Conservation (phyloP, 2,329 filamentous ascomycete genomes). For the Fusarium denticulatum region DNA sequence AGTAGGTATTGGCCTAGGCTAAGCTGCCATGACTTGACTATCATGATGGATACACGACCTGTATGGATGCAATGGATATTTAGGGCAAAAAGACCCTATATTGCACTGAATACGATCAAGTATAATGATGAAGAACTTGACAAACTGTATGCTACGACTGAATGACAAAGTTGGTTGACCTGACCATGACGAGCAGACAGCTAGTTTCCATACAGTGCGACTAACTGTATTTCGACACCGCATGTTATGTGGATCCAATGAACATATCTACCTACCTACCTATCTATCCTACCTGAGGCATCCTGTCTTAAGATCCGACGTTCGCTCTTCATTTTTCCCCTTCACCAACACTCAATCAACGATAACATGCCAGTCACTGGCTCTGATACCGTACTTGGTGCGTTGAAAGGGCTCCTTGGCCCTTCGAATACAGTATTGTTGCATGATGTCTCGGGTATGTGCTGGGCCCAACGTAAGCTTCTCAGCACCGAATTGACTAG, state of each 20-base stretch:
- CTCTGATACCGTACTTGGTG: not conserved
- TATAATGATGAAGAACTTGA: not conserved
- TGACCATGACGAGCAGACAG: not conserved
- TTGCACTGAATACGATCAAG: not conserved
- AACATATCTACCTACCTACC: not conserved
- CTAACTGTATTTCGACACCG: not conserved
- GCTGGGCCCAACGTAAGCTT: not conserved
- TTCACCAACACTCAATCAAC: not conserved
- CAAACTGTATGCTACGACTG: not conserved
- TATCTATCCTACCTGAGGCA: not conserved
- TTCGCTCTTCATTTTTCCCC: not conserved
- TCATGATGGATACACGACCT: not conserved
- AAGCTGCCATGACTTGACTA: not conserved
- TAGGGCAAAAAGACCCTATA: not conserved
- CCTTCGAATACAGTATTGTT: slow-evolving; percentile 16
- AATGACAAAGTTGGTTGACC: not conserved
- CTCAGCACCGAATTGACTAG: not conserved
- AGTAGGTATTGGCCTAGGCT: not conserved
- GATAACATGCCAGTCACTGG: not conserved
- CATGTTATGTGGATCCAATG: not conserved
- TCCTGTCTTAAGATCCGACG: not conserved
- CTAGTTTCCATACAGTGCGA: not conserved
- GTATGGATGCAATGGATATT: not conserved
- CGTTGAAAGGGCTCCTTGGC: slow-evolving; percentile 20
- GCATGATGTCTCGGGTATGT: slow-evolving; percentile 21